These are phyloP conservation scores for Malus sylvestris DNA, from an alignment of 306 rosid genomes.

Conservation along the genomic window DNA sequence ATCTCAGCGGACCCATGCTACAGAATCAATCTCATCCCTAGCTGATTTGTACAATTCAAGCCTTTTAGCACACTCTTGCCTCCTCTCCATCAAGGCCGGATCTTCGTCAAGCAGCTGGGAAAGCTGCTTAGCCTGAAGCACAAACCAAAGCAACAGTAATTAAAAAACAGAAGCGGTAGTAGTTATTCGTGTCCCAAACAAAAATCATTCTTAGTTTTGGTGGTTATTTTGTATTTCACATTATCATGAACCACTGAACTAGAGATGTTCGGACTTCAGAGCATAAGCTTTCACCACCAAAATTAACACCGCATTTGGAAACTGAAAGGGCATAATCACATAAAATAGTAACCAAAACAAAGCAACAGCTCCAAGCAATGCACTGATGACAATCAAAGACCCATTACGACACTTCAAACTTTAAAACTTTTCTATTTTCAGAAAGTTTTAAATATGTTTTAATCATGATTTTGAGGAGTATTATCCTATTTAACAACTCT, in stretches of 20 bases:
- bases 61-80: slow-evolving; percentile 76
- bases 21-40: slow-evolving; percentile 90
- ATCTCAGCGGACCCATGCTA: slow-evolving; percentile 70
- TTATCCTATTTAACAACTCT: too few species aligned
- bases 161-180: neutral
- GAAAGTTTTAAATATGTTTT: too few species aligned
- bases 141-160: neutral
- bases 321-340: neutral
- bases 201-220: neutral
- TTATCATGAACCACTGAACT: neutral
- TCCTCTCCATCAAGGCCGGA: slow-evolving; percentile 89
- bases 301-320: neutral
- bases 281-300: neutral
- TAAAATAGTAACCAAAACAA: neutral
- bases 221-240: too few species aligned
- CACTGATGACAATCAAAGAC: neutral
- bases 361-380: neutral
- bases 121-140: slow-evolving; percentile 62
- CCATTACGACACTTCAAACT: too few species aligned
- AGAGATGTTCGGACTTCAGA: neutral
- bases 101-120: slow-evolving; percentile 78
- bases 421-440: too few species aligned
- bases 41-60: slow-evolving; percentile 92
- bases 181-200: neutral
- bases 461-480: too few species aligned